These are phyloP conservation scores for Acanthamoeba lenticulata DNA, from an alignment of 208 protist genomes.

Conservation along the genomic window DNA sequence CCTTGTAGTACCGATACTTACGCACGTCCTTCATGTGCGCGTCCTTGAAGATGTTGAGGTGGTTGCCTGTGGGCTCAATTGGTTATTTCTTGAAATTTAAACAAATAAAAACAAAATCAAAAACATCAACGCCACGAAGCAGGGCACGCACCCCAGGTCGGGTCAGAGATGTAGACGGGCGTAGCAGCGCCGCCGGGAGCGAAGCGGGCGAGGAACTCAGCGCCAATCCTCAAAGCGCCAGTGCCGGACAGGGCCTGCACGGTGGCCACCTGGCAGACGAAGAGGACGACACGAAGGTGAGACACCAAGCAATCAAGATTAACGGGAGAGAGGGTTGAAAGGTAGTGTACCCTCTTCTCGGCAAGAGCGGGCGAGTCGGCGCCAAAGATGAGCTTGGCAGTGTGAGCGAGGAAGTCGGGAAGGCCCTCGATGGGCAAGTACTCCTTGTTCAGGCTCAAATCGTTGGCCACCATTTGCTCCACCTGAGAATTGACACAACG, in stretches of 20 bases:
- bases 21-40: conserved; percentile 71
- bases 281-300: not conserved
- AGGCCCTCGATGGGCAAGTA: conserved; percentile 96
- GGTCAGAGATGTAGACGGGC: conserved; percentile 86
- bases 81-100: not conserved
- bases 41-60: conserved; percentile 83
- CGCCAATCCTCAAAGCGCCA: conserved; percentile 88
- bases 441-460: conserved; percentile 92
- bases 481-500: conserved; percentile 63
- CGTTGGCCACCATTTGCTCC: conserved; percentile 78
- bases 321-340: not conserved
- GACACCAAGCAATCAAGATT: not conserved
- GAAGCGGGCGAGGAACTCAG: conserved; percentile 86
- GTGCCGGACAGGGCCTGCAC: conserved; percentile 93
- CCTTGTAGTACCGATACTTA: conserved; percentile 84
- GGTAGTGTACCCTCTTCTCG: conserved; percentile 68
- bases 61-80: conserved; percentile 68
- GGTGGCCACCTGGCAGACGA: conserved; percentile 81
- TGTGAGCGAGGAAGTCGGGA: conserved; percentile 88
- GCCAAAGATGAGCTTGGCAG: conserved; percentile 93
- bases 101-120: not conserved
- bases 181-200: conserved; percentile 69
- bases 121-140: not conserved
- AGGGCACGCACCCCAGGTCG: conserved; percentile 84
- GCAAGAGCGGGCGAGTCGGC: conserved; percentile 81